Conservation (phyloP, 2,329 filamentous ascomycete species). For the Pseudocercospora pini-densiflorae region DNA sequence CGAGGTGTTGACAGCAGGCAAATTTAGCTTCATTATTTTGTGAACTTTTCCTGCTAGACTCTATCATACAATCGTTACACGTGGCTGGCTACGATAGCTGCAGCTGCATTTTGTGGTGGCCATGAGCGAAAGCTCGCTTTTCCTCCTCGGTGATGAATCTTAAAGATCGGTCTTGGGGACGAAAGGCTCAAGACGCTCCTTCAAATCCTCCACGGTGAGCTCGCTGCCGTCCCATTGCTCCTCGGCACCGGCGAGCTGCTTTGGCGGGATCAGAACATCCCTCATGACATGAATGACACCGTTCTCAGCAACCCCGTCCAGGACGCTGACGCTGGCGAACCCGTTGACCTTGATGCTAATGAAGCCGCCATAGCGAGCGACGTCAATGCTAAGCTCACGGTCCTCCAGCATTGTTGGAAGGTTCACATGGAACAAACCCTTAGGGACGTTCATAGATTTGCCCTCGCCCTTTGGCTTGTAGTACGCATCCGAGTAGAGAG, state of each 20-base stretch:
- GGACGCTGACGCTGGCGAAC: constrained; percentile 65
- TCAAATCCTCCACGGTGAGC: constrained; percentile 65
- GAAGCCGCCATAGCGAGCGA: constrained; percentile 69
- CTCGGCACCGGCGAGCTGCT: constrained; percentile 50
- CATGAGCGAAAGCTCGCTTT: neutral
- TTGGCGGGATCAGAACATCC: constrained; percentile 76
- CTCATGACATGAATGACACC: constrained; percentile 81
- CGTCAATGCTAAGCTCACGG: constrained; percentile 71
- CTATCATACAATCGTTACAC: neutral
- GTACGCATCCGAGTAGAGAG: constrained; percentile 82
- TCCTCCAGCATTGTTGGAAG: constrained; percentile 73
- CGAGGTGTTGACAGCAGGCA: neutral
- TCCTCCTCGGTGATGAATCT: neutral
- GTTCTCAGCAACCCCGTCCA: constrained; percentile 75
- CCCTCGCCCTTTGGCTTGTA: constrained; percentile 53
- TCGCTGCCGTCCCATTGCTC: constrained; percentile 54
- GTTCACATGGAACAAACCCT: constrained; percentile 67
- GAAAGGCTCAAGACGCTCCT: constrained; percentile 57
- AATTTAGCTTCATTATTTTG: neutral
- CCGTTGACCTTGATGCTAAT: constrained; percentile 77
- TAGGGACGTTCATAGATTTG: constrained; percentile 33
- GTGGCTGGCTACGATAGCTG: neutral
- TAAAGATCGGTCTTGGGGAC: constrained; percentile 43
- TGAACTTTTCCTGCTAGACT: neutral
- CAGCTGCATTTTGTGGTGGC: neutral